Evolutionary conservation across 2,329 filamentous ascomycete genomes (phyloP).

Genomic region (Apiospora phragmitis): DNA sequence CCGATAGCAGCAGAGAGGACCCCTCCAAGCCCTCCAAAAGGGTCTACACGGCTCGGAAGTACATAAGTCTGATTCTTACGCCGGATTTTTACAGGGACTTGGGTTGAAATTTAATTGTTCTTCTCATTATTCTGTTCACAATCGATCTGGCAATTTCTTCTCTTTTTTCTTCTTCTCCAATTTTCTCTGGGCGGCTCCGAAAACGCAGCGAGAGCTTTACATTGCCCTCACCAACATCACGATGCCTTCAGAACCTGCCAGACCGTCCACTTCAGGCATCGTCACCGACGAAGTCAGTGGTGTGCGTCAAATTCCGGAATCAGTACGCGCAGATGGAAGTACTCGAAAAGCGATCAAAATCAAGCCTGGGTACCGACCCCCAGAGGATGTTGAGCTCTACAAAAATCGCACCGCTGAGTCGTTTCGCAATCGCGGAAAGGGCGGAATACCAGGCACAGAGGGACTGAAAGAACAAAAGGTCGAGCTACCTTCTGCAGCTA

Average conservation of each 20-base stretch:
- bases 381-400: slow-evolving; percentile 95
- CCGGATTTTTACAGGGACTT: background rate
- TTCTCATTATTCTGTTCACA: background rate
- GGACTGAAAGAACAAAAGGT: slow-evolving; percentile 51
- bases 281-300: slow-evolving; percentile 75
- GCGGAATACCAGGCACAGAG: slow-evolving; percentile 74
- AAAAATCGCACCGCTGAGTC: slow-evolving; percentile 87
- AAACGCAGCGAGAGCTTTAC: background rate
- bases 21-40: slow-evolving; percentile 6
- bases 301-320: slow-evolving; percentile 86
- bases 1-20: background rate
- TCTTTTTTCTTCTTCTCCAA: background rate
- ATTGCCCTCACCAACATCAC: background rate
- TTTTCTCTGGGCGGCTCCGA: background rate
- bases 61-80: background rate
- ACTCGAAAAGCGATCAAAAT: slow-evolving; percentile 95
- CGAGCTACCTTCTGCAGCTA: slow-evolving; percentile 49
- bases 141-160: background rate
- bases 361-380: slow-evolving; percentile 87
- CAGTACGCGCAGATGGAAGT: slow-evolving; percentile 81
- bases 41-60: slow-evolving; percentile 1
- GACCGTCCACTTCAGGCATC: slow-evolving; percentile 66
- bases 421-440: slow-evolving; percentile 73
- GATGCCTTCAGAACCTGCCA: slow-evolving; percentile 9
- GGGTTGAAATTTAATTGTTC: background rate